Percentiles rank a stretch among this genome's conserved stretches.
Conservation (phyloP, 179 eudicot genomes). For the Gypsophila paniculata region DNA sequence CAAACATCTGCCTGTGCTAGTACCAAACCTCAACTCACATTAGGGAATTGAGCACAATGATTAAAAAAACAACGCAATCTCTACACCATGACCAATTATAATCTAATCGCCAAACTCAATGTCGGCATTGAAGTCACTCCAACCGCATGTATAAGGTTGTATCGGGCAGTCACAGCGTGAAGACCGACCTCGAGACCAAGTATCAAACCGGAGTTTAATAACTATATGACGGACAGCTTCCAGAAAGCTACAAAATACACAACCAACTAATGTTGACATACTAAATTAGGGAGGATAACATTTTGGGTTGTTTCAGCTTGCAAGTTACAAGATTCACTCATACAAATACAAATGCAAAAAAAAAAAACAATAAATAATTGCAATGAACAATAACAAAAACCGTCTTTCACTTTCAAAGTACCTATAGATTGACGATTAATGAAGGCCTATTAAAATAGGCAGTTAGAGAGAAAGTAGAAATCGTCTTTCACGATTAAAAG, state of each 20-base stretch:
- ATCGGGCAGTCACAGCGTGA: too few species aligned
- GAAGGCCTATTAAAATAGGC: too few species aligned
- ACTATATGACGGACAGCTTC: neutral
- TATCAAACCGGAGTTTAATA: too few species aligned
- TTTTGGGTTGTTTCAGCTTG: conserved; percentile 10
- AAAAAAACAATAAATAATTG: neutral
- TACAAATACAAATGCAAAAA: neutral
- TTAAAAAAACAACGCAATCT: neutral
- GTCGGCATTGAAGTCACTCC: neutral
- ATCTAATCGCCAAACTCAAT: neutral
- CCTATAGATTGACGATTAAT: too few species aligned
- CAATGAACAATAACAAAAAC: conserved; percentile 9
- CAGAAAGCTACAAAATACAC: neutral
- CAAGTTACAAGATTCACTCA: conserved; percentile 9
- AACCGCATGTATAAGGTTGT: too few species aligned
- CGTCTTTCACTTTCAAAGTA: too few species aligned
- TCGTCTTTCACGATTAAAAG: too few species aligned
- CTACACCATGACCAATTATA: neutral
- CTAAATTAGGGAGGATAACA: neutral
- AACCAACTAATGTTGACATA: conserved; percentile 8
- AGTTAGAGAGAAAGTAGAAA: too few species aligned
- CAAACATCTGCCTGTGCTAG: neutral
- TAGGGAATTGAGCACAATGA: neutral
- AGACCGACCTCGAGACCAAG: too few species aligned
- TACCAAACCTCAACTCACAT: neutral